Evolutionary conservation across 306 rosid species (phyloP).

Genomic region (Ochetophila trinervis): DNA sequence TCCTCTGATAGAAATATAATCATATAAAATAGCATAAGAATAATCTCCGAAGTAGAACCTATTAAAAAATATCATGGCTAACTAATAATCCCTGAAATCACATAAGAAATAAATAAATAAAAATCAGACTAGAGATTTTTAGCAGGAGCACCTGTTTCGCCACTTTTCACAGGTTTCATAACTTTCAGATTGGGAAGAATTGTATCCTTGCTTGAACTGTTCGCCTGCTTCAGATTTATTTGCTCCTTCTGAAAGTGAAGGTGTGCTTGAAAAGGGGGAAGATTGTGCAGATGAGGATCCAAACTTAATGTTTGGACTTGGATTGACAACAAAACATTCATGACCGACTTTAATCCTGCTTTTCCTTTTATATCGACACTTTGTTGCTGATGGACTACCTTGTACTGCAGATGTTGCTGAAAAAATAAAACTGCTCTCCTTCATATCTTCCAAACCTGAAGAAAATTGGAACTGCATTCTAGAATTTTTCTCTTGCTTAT

Average conservation of each 20-base stretch:
- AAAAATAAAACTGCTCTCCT: constrained; percentile 52
- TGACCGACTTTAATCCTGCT: constrained; percentile 44
- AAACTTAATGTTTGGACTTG: constrained; percentile 41
- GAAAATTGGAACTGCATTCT: constrained; percentile 22
- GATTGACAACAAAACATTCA: constrained; percentile 38
- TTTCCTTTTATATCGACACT: constrained; percentile 53
- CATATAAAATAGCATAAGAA: constrained; percentile 18
- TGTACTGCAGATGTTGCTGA: constrained; percentile 46
- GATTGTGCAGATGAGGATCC: constrained; percentile 46
- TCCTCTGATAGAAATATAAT: constrained; percentile 54
- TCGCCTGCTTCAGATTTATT: constrained; percentile 36
- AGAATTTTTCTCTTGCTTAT: constrained; percentile 33
- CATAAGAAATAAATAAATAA: constrained; percentile 1
- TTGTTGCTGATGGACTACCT: constrained; percentile 32
- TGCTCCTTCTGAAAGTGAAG: constrained; percentile 32
- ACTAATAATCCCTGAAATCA: constrained; percentile 15
- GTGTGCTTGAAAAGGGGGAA: constrained; percentile 32
- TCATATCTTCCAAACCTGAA: constrained; percentile 35
- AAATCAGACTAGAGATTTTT: not conserved
- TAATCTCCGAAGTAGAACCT: constrained; percentile 8
- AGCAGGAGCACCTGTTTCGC: constrained; percentile 66
- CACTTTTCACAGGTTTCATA: constrained; percentile 69
- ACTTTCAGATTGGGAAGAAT: constrained; percentile 31
- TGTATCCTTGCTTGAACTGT: constrained; percentile 34
- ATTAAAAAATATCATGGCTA: constrained; percentile 8